Evolutionary conservation across 306 rosid species (phyloP), one percentile per base, ranked within the genome.

Genomic region (Sesbania bispinosa): DNA sequence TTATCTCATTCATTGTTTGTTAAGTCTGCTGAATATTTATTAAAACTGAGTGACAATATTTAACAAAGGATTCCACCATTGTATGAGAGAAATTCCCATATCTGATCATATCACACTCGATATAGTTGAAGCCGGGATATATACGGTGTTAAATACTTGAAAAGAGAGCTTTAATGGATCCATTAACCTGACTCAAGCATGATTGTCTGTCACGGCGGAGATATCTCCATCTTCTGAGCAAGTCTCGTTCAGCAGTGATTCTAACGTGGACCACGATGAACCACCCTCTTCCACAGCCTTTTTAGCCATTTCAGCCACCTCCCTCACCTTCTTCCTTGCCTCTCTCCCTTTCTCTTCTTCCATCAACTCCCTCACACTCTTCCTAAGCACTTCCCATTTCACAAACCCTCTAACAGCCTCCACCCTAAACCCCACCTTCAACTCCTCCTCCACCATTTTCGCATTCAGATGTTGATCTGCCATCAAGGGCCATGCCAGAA

Each of bases 401-500:
- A 71, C 77, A 19, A 43, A 71, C 6, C 76, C 76, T 55, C 43
- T 38, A 11, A n/a, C n/a, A n/a, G 23, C 42, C 29, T 71, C 67
- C 45, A 71, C 58, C 35, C 67, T 71, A 4, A 71, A 7, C 47
- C 76, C 76, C 4, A 71, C 35, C 46, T 43, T 29, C 0, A 71
- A 0, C 67, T 71, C 76, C 21, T 71, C 76, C 8, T 42, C 67
- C 8, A 71, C 65, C 67, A 70, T 70, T 4, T 21, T 55, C 11
- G 76, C 67, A 4, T 70, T 63, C 39, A 69, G 6, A 39, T 8
- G 48, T 15, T 69, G 75, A 24, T 69, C 75, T 16, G 75, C 75
- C 75, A 69, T 53, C 16, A 69, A 4, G 2, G 75, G 75, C 75
- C 75, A 69, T 3, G 75, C 75, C 27, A 69, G 3, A 2, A 69